These are phyloP conservation scores for Saccharomyces pastorianus DNA, from an alignment of 1,139 yeast genomes.

Conservation along the genomic window DNA sequence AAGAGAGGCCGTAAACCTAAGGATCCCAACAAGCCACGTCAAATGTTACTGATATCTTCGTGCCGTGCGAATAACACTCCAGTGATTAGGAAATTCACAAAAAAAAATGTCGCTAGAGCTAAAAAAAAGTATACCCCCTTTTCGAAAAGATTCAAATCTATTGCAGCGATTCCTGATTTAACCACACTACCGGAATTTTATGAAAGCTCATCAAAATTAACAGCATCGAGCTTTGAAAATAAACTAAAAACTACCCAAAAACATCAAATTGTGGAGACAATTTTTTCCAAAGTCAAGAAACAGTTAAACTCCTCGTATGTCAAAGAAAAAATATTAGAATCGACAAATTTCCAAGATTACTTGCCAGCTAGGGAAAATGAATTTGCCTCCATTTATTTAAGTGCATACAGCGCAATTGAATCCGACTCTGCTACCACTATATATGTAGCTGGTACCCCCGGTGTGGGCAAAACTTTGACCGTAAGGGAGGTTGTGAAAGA, in stretches of 20 bases:
- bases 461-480: conserved; percentile 95
- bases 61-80: conserved; percentile 5
- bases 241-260: conserved; percentile 23
- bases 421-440: conserved; percentile 74
- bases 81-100: conserved; percentile 24
- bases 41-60: conserved; percentile 1
- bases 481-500: conserved; percentile 77
- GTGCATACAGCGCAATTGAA: conserved; percentile 67
- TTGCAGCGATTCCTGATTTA: conserved; percentile 29
- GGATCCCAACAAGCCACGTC: not conserved
- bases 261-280: conserved; percentile 28
- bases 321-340: conserved; percentile 27
- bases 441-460: conserved; percentile 94
- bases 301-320: conserved; percentile 30
- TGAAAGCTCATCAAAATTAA: conserved; percentile 17
- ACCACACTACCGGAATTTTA: conserved; percentile 25
- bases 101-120: conserved; percentile 29
- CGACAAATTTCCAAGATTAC: conserved; percentile 24
- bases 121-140: conserved; percentile 32
- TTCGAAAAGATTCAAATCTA: conserved; percentile 26
- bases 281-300: conserved; percentile 30
- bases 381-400: conserved; percentile 61
- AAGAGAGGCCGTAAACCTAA: not conserved
- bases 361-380: conserved; percentile 88
- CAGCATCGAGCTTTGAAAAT: conserved; percentile 24